Base-by-base conservation (phyloP, 306 rosid genomes). In the barrel medic (Medicago truncatula) region DNA sequence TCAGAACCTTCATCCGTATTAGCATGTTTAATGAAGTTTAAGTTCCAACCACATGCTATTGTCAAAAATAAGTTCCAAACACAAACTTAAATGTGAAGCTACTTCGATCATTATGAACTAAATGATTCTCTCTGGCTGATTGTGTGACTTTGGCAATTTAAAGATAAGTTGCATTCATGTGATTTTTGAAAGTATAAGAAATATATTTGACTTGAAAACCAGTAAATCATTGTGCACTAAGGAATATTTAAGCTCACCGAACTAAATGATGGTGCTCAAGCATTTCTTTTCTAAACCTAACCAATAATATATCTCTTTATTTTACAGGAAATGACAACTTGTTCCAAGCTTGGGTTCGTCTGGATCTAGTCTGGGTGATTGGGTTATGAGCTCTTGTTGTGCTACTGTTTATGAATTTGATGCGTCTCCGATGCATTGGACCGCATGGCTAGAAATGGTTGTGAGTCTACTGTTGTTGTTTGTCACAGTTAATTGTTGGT, bases 61-160 rank as follows among this genome's bases (percentile, higher is more conserved):
- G 28, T 25, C 28, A 25, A 25, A 25, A 25, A 25, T 1, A 25
- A 28, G 54, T 64, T 73, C 8, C 9, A 20, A 38, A 49, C n/a
- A 56, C 15, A 41, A 49, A 8, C 80, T 74, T 74, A 75, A 62
- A 72, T 57, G 70, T 63, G 78, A 83, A 83, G 75, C 69, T 61
- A 74, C 59, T 68, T 68, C 15, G 3, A 71, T 76, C 8, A 65
- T 66, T 43, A 73, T 72, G 44, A 58, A 70, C 34, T 39, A 69
- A 31, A 50, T 71, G 70, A 56, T 76, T 54, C 58, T 64, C 39
- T 62, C 23, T 28, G n/a, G 20, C 36, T 41, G 49, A 54, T 36
- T 57, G 13, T 71, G 6, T 46, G 71, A 14, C 50, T 73, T 78
- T 61, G 28, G 18, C 38, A 73, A 39, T 17, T 66, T 41, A 23